phyloP scores from a whole-genome alignment of 805 yeast species.

The Cyberlindnera galapagoensis region DNA sequence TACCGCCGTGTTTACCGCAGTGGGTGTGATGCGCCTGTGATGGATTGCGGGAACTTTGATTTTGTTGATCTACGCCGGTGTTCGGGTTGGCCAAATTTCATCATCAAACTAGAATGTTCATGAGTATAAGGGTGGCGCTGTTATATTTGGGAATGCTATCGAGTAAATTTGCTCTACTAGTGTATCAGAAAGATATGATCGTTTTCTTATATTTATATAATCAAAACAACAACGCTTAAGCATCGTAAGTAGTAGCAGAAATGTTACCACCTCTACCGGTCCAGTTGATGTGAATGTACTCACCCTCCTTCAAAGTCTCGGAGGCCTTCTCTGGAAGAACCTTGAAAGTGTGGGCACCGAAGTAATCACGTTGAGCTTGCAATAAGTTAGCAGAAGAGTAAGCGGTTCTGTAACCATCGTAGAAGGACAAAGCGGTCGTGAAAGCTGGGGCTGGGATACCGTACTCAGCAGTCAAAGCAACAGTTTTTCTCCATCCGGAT shows the following conservation, averaged over 20 bases:
- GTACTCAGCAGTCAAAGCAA: conserved; percentile 66
- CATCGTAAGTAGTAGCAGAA: conserved; percentile 90
- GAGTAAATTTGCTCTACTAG: too few species aligned
- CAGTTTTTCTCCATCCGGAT: conserved; percentile 88
- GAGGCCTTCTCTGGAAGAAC: conserved; percentile 83
- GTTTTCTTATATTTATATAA: too few species aligned
- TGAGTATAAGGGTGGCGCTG: too few species aligned
- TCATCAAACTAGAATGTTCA: too few species aligned
- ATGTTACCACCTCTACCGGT: conserved; percentile 98
- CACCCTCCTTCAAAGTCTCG: conserved; percentile 68
- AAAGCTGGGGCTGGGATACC: conserved; percentile 99
- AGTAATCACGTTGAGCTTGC: conserved; percentile 99
- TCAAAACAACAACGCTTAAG: conserved; percentile 42
- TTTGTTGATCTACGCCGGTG: too few species aligned
- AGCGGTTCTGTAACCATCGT: conserved; percentile 97
- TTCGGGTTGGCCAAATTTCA: too few species aligned
- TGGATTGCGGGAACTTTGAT: too few species aligned
- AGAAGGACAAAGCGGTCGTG: conserved; percentile 94
- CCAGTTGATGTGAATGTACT: conserved; percentile 96
- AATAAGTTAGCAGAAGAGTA: conserved; percentile 94
- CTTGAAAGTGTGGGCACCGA: conserved; percentile 98
- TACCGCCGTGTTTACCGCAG: too few species aligned
- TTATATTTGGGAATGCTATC: too few species aligned
- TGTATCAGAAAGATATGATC: too few species aligned
- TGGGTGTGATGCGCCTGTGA: too few species aligned